Evolutionary conservation across 2,329 filamentous ascomycete species (phyloP), one percentile per base, ranked within the genome.

Genomic region (Polychaeton citri): DNA sequence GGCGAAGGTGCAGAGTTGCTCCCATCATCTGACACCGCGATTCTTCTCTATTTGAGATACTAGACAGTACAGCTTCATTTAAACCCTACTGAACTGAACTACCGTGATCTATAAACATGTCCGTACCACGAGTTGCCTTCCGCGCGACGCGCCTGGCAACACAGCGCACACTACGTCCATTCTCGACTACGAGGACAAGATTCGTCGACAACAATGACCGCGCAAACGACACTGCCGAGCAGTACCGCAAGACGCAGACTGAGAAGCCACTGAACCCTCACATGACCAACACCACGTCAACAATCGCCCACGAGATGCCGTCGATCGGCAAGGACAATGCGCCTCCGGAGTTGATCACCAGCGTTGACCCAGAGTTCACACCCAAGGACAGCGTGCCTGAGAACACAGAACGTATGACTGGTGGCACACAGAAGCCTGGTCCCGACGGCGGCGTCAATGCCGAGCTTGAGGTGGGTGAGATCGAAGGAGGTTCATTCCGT

Each of bases 401-500:
- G 48, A 77, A 74, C 51, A 75, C 74, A 6, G 68, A 78, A 52
- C 64, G 69, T 41, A 77, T 78, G 70, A 79, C 74, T 1, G 76
- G 76, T 19, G 74, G 72, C 32, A 72, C 71, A 9, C 74, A 79
- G 55, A 57, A 64, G 37, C 61, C 59, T 32, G 61, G 62, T 3
- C 61, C 69, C 9, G 47, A 61, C 20, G 53, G 51, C 28, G 64
- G 62, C 37, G 51, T 61, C 50, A 72, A 72, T 53, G 61, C 69
- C 40, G 84, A 94, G 48, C 71, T 93, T 41, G 76, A 68, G 31
- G 82, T 90, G 50, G 86, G 85, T 54, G 85, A 95, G 68, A 76
- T 95, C 53, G 77, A 92, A 57, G 85, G 85, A 46, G 82, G 79
- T 43, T 72, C 74, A 39, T 94, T 96, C 64, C 81, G 76, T 58